Conservation (phyloP, 2,329 filamentous ascomycete species). For the Chaetothyriales sp. region DNA sequence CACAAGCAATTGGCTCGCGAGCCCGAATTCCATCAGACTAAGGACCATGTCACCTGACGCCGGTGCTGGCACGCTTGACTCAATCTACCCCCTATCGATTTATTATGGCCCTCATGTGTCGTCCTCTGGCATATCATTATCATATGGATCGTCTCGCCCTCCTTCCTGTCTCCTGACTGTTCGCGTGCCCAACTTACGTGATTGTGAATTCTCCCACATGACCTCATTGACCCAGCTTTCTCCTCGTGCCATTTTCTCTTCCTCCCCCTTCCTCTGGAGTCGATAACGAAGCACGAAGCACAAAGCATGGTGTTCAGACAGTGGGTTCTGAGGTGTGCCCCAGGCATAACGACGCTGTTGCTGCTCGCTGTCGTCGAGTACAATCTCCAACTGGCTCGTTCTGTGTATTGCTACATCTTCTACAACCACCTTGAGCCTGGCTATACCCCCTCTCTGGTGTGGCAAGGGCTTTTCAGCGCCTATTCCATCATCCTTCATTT, state of each 20-base stretch:
- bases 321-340: slow-evolving; percentile 16
- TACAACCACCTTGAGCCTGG: not conserved
- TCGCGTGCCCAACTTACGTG: not conserved
- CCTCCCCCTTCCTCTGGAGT: not conserved
- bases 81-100: not conserved
- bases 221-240: not conserved
- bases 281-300: not conserved
- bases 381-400: slow-evolving; percentile 3
- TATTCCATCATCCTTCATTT: slow-evolving; percentile 52
- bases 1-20: not conserved
- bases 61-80: no score
- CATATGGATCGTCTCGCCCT: not conserved
- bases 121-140: not conserved
- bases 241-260: not conserved
- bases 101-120: not conserved
- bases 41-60: no score
- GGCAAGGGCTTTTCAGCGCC: slow-evolving; percentile 38
- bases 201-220: not conserved
- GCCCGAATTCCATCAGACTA: not conserved
- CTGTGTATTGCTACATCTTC: not conserved
- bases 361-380: slow-evolving; percentile 14
- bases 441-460: not conserved
- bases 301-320: slow-evolving; percentile 9
- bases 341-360: slow-evolving; percentile 14
- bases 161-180: not conserved